Evolutionary conservation across 768 basidiomycete genomes (phyloP).

Genomic region (Hortiboletus flavorubellus): DNA sequence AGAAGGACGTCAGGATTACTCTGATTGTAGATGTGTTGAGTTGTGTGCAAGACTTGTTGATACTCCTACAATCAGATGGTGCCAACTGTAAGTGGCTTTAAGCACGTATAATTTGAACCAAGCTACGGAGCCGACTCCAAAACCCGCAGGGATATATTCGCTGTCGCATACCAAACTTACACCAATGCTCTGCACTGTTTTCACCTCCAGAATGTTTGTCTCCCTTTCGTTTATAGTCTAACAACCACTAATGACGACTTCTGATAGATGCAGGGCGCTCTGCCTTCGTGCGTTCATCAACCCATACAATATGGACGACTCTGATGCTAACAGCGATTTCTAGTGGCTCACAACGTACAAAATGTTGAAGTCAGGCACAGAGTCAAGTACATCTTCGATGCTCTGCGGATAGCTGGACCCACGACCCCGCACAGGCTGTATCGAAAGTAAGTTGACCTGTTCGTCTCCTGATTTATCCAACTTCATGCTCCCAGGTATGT

Average conservation of each 20-base stretch:
- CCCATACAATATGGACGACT: neutral
- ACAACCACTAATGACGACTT: no score
- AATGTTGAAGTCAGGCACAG: neutral
- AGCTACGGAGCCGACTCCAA: neutral
- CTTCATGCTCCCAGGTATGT: neutral
- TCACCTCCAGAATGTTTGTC: no score
- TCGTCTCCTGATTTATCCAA: neutral
- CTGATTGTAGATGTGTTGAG: conserved; percentile 32
- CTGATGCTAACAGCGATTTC: neutral
- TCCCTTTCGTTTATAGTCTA: no score
- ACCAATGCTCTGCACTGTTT: neutral
- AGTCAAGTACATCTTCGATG: neutral
- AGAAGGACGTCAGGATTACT: conserved; percentile 29
- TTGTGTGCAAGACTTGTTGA: conserved; percentile 25
- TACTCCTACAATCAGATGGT: conserved; percentile 28
- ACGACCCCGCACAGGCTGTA: conserved; percentile 10
- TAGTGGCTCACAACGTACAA: conserved; percentile 29
- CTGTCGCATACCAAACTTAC: conserved; percentile 14
- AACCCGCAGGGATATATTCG: neutral
- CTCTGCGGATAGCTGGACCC: neutral
- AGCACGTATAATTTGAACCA: neutral
- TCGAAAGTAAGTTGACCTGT: neutral
- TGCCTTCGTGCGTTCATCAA: no score
- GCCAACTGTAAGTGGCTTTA: conserved; percentile 23
- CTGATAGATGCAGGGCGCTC: no score